Evolutionary conservation across 1,284 basidiomycete species (phyloP).

Genomic region (Omphalotus olearius): DNA sequence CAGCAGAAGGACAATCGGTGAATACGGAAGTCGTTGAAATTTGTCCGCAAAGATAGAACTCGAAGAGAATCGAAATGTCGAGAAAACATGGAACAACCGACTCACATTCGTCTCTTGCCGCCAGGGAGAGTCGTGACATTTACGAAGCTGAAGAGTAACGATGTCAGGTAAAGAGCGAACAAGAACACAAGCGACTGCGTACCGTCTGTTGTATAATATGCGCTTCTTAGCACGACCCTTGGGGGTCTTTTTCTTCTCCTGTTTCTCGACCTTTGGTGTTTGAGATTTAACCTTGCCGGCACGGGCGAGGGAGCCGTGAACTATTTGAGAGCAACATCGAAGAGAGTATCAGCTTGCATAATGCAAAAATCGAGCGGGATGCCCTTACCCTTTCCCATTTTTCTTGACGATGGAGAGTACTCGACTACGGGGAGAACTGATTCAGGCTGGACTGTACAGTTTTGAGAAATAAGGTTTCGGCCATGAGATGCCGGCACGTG

Average conservation of each 20-base stretch:
- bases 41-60: neutral
- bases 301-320: constrained; percentile 99
- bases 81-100: constrained; percentile 22
- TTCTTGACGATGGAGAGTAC: constrained; percentile 32
- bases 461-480: constrained; percentile 32
- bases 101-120: constrained; percentile 96
- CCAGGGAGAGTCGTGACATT: constrained; percentile 89
- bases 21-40: neutral
- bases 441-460: constrained; percentile 27
- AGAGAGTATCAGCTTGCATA: constrained; percentile 6
- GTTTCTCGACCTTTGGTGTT: constrained; percentile 94
- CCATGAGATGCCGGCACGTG: neutral
- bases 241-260: constrained; percentile 97
- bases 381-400: constrained; percentile 63
- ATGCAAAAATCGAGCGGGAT: constrained; percentile 5
- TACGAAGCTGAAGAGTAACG: constrained; percentile 66
- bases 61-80: constrained; percentile 13
- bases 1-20: constrained; percentile 19
- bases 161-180: constrained; percentile 13
- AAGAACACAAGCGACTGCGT: constrained; percentile 26
- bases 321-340: constrained; percentile 34
- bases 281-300: constrained; percentile 99
- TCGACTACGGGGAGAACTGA: neutral
- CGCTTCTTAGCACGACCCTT: constrained; percentile 98
- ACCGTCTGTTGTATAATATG: constrained; percentile 92